Base-by-base conservation (phyloP, 768 basidiomycete genomes). In the Boletus eberwhitei region DNA sequence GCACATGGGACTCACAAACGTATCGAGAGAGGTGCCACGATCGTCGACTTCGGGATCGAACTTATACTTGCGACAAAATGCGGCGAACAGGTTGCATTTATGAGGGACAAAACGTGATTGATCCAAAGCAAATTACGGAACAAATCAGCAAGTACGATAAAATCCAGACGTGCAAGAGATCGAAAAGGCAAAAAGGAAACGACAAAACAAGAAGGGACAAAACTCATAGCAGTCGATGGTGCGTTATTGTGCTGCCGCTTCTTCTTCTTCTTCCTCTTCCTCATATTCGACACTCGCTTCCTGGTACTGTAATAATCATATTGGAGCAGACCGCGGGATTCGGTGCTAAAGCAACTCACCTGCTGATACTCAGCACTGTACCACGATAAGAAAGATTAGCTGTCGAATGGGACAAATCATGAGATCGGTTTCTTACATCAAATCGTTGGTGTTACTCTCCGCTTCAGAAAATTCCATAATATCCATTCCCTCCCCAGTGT, bases 401-500 rank as follows among this genome's bases (percentile, higher is more conserved):
- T 22, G 24, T 58, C 9, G 9, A 54, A 41, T 38, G 35, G 31
- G 26, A 54, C 4, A 48, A 49, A 52, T 16, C 22, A 24, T 8
- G 21, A 54, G 19, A 59, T 12, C 7, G n/a, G 9, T 24, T 17
- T 74, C 90, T 70, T 69, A 92, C 90, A 93, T 86, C 45, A 93
- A 70, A 73, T 93, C 92, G 3, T 77, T 79, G 3, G 81, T 75
- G 67, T 93, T 92, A 65, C 87, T 92, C 74, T 93, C 90, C 0
- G 92, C 91, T 69, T 93, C 91, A 0, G 87, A 80, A 71, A 93
- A 92, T 71, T 93, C 82, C 80, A 78, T 73, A 17, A 80, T 67
- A 66, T 94, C 93, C 93, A 95, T 94, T 40, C 93, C 93, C 69
- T 95, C 93, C 13, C 84, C 88, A 9, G 85, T 88, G 68, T 93